These are phyloP conservation scores for Phalaenopsis equestris DNA, from an alignment of 106 monocot species.

Conservation along the genomic window DNA sequence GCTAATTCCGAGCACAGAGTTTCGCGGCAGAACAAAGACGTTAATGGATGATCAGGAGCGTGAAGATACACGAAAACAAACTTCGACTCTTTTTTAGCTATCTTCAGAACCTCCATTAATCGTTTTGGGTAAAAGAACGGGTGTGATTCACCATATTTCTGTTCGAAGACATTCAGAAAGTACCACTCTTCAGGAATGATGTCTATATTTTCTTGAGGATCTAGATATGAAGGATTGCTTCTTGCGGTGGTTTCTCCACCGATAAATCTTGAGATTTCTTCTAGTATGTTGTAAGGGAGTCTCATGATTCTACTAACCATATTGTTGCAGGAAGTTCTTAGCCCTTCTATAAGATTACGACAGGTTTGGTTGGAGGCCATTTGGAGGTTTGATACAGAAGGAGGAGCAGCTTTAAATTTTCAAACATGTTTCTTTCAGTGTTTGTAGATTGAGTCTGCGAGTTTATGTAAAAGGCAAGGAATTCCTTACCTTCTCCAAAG, in stretches of 20 bases:
- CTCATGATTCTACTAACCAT: conserved; percentile 13
- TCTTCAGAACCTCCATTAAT: conserved; percentile 18
- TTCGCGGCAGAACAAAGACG: conserved; percentile 17
- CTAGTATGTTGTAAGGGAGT: conserved; percentile 17
- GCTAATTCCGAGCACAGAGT: conserved; percentile 25
- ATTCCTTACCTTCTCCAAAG: too few relatives aligned
- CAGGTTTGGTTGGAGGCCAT: neutral
- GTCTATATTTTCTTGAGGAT: neutral
- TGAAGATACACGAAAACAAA: conserved; percentile 31
- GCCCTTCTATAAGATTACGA: neutral
- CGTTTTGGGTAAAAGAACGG: conserved; percentile 29
- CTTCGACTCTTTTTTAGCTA: conserved; percentile 23
- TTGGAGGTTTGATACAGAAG: too few relatives aligned
- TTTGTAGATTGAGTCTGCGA: neutral
- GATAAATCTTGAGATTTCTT: conserved; percentile 18
- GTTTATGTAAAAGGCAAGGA: neutral
- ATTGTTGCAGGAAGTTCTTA: conserved; percentile 9
- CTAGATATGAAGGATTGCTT: neutral
- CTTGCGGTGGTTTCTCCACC: neutral
- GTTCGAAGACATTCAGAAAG: neutral
- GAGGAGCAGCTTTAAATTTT: too few relatives aligned
- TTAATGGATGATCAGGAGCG: conserved; percentile 15
- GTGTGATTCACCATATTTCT: conserved; percentile 1
- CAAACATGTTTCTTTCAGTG: neutral
- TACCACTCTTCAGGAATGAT: neutral